Percentiles rank a stretch among this genome's conserved stretches.
These are phyloP conservation scores for Suhomyces vadensis DNA, from an alignment of 805 yeast genomes.

Conservation along the genomic window DNA sequence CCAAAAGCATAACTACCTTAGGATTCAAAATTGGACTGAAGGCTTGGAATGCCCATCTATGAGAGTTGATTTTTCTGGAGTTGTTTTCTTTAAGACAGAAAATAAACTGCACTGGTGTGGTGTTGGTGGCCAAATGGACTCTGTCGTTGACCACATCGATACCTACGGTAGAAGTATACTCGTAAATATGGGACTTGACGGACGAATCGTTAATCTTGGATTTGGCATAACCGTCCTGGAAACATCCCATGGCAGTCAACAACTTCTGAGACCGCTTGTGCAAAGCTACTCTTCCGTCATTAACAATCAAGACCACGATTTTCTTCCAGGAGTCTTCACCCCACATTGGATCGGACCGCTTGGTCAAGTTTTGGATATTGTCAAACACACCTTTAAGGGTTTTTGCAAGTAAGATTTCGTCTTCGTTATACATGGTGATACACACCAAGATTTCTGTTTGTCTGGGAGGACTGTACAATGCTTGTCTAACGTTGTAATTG, in stretches of 20 bases:
- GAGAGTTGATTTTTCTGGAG: constrained; percentile 88
- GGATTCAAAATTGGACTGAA: constrained; percentile 84
- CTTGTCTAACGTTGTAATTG: constrained; percentile 81
- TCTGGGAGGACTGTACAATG: constrained; percentile 74
- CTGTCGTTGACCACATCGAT: constrained; percentile 66
- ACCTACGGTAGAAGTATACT: constrained; percentile 90
- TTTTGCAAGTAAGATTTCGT: constrained; percentile 58
- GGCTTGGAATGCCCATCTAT: constrained; percentile 95
- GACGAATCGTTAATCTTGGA: constrained; percentile 79
- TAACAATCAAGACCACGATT: constrained; percentile 82
- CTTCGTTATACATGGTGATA: constrained; percentile 68
- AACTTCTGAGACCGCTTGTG: constrained; percentile 77
- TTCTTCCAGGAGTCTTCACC: constrained; percentile 97
- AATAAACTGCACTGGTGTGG: constrained; percentile 80
- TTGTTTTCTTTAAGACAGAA: constrained; percentile 91
- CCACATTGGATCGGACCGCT: constrained; percentile 73
- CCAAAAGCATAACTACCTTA: constrained; percentile 76
- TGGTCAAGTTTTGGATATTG: constrained; percentile 72
- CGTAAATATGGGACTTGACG: constrained; percentile 87
- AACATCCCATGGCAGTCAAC: constrained; percentile 83
- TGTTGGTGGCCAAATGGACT: constrained; percentile 67
- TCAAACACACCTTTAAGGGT: constrained; percentile 72
- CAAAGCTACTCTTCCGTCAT: constrained; percentile 88
- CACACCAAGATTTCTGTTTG: constrained; percentile 73
- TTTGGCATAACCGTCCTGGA: constrained; percentile 95